Evolutionary conservation across 139 green algal genomes (phyloP), one percentile per base, ranked within the genome.

Genomic region (Monoraphidium neglectum): DNA sequence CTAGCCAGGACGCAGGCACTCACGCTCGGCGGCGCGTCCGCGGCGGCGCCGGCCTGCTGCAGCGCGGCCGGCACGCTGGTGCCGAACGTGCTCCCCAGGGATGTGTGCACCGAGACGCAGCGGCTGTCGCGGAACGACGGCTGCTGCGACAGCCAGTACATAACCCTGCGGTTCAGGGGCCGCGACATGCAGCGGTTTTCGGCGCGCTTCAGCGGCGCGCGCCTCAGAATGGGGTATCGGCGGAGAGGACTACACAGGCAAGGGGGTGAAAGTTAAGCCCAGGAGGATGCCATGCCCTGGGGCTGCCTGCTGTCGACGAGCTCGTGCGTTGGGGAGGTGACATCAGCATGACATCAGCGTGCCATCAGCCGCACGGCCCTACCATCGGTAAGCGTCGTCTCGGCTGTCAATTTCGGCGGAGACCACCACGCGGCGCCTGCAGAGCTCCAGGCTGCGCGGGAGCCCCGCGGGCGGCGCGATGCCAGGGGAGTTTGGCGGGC

Each of bases 351-450:
- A n/a, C n/a, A n/a, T n/a, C n/a, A n/a, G n/a, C n/a, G n/a, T n/a
- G n/a, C n/a, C n/a, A n/a, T 26, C 62, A 70, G 21, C 21, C 62
- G 8, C 30, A 28, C 32, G 35, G n/a, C 62, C 57, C 57, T 16
- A 65, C 77, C 74, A 85, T 38, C 80, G 57, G 59, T 82, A 85
- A 0, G 75, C 74, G 59, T 85, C 80, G 57, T 85, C 80, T 6
- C 80, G 77, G 63, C 57, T 76, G 70, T 85, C 80, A 33, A 85
- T 77, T 70, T 65, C n/a, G 10, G 28, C 28, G 12, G n/a, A 32
- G 16, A 37, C n/a, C 57, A 65, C 6, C n/a, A 65, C 26, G 6
- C n/a, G 5, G 6, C 28, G 57, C 57, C n/a, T 8, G 57, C 28
- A 65, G 57, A 33, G 57, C 26, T 33, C 57, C 8, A 65, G 57